These are phyloP conservation scores for Urochloa ruziziensis DNA, from an alignment of 176 grass and related monocot species.

Conservation along the genomic window DNA sequence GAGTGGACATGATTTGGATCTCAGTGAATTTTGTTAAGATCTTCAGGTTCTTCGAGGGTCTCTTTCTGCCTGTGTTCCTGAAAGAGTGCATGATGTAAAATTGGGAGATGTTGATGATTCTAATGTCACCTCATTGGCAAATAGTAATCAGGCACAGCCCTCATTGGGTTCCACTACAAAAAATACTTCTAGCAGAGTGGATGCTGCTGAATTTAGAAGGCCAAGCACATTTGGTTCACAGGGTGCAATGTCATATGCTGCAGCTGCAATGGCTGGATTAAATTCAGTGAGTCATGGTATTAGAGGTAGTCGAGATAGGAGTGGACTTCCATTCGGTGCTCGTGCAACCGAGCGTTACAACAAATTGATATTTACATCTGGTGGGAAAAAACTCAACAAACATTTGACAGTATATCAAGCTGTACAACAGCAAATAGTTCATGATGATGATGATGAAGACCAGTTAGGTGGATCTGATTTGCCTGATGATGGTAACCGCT, in stretches of 20 bases:
- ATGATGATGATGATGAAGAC: slow-evolving; percentile 71
- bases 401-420: slow-evolving; percentile 87
- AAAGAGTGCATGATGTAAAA: slow-evolving; percentile 85
- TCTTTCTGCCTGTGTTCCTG: slow-evolving; percentile 64
- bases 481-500: slow-evolving; percentile 64
- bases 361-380: slow-evolving; percentile 72
- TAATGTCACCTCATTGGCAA: slow-evolving; percentile 44
- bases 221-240: slow-evolving; percentile 64
- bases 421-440: slow-evolving; percentile 63
- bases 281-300: slow-evolving; percentile 68
- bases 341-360: slow-evolving; percentile 44
- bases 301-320: slow-evolving; percentile 61
- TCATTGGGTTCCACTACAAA: slow-evolving; percentile 55
- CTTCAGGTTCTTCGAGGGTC: slow-evolving; percentile 63
- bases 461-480: slow-evolving; percentile 57
- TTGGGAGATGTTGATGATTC: slow-evolving; percentile 65
- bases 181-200: slow-evolving; percentile 36
- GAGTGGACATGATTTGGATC: too few species aligned
- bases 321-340: slow-evolving; percentile 43
- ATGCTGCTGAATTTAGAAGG: slow-evolving; percentile 51
- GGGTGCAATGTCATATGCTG: slow-evolving; percentile 84
- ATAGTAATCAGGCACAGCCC: slow-evolving; percentile 43
- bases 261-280: slow-evolving; percentile 81
- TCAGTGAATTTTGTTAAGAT: too few species aligned
- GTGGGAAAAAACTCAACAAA: slow-evolving; percentile 80